Evolutionary conservation across 129 eudicot species (phyloP), one percentile per base, ranked within the genome.

Genomic region (Scalesia atractyloides): DNA sequence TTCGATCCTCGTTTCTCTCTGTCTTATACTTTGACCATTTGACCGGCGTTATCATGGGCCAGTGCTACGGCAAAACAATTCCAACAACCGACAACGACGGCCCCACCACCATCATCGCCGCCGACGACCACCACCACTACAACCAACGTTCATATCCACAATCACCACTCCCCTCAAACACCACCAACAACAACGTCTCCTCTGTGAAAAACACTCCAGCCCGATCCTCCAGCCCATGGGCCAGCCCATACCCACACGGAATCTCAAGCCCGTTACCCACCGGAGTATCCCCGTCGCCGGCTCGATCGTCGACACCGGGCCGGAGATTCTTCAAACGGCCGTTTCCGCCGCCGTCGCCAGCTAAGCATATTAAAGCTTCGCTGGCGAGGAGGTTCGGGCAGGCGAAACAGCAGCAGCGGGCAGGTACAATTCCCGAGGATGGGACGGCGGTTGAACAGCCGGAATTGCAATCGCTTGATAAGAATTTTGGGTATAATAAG

Each of bases 321-420:
- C 79, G 84, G 73, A 84, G 95, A 64, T 88, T 86, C 48, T 88
- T 91, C 17, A 88, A 86, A 49, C 82, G 89, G 13, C 97, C 97
- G 14, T 91, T 91, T 57, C 97, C 97, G 14, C 97, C 97, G 33
- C 97, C 97, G 13, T 91, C 97, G 2, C 97, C 97, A 41, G 95
- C 97, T 4, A 91, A 91, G 80, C 97, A 88, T 30, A 91, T 91
- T 30, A 91, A 85, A 82, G 96, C 96, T 19, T 86, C 96, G 54
- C 72, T 89, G 5, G 87, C 82, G 43, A 85, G 90, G 70, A 69
- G 92, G 60, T 82, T 92, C 63, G 95, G 96, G 63, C 72, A 80
- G n/a, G 66, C 81, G 69, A 86, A 85, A 30, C 34, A 30, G 63
- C 72, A 80, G n/a, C 66, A 41, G 72, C 80, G 88, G 12, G 91